A percentile compares a stretch with the other conserved stretches of the same genome.
phyloP scores from a whole-genome alignment of 208 protist genomes.

The Wallacemonas sp. region DNA sequence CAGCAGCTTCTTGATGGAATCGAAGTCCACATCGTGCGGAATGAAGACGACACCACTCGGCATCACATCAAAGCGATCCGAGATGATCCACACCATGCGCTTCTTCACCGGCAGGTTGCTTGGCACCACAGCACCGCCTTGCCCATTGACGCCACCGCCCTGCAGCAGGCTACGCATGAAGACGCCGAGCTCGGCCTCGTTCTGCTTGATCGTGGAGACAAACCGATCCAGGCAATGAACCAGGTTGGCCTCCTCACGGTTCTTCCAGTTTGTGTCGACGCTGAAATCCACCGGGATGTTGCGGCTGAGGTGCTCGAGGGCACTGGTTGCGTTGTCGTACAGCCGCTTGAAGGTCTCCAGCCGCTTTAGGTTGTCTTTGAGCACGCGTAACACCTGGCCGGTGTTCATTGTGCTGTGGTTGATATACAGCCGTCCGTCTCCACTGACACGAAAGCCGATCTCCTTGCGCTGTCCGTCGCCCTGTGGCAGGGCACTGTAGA shows the following conservation, averaged over 20 bases:
- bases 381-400: conserved; percentile 71
- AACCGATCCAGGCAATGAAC: conserved; percentile 56
- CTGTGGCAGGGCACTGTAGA: conserved; percentile 38
- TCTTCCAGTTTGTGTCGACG: conserved; percentile 80
- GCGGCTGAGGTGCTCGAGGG: conserved; percentile 70
- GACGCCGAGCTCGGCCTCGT: conserved; percentile 46
- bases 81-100: conserved; percentile 83
- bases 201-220: conserved; percentile 58
- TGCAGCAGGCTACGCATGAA: conserved; percentile 47
- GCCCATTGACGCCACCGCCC: neutral
- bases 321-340: conserved; percentile 52
- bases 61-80: conserved; percentile 67
- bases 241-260: conserved; percentile 61
- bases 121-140: conserved; percentile 14
- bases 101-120: conserved; percentile 34
- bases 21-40: conserved; percentile 80
- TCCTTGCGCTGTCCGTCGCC: conserved; percentile 30
- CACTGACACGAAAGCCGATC: conserved; percentile 71
- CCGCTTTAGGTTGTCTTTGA: conserved; percentile 72
- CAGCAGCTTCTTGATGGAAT: conserved; percentile 64
- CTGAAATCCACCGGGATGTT: conserved; percentile 79
- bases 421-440: conserved; percentile 64
- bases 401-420: conserved; percentile 69
- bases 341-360: conserved; percentile 53
- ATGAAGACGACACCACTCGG: conserved; percentile 82